Conservation (phyloP, 2,329 filamentous ascomycete genomes). For the Aspergillus sp. region DNA sequence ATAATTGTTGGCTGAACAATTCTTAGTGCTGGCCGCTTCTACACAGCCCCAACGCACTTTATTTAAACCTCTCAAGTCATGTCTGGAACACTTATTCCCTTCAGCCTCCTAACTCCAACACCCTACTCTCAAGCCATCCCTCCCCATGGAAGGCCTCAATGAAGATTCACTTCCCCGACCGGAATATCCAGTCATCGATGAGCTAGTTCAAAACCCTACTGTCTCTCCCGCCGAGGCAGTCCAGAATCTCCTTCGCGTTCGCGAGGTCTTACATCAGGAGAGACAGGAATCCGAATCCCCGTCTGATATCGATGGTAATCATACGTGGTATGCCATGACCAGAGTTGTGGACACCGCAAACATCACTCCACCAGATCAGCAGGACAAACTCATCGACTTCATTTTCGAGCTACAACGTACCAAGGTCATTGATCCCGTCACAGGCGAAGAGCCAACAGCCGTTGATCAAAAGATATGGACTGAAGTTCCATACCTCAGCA, state of each 20-base stretch:
- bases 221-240: neutral
- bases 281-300: neutral
- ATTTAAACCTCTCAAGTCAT: neutral
- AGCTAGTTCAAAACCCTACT: neutral
- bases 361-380: neutral
- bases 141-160: neutral
- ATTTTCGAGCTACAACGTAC: neutral
- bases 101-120: neutral
- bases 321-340: neutral
- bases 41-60: neutral
- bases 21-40: too few relatives aligned
- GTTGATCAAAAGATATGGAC: neutral
- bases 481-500: neutral
- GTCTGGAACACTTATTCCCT: too few relatives aligned
- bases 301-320: neutral
- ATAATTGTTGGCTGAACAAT: too few relatives aligned
- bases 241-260: neutral
- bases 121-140: too few relatives aligned
- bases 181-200: neutral
- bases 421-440: neutral
- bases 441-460: neutral
- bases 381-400: neutral
- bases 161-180: neutral
- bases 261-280: neutral
- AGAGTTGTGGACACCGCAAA: neutral